Evolutionary conservation across 2,329 filamentous ascomycete species (phyloP), one percentile per base, ranked within the genome.

Genomic region (Xylariaceae sp.): DNA sequence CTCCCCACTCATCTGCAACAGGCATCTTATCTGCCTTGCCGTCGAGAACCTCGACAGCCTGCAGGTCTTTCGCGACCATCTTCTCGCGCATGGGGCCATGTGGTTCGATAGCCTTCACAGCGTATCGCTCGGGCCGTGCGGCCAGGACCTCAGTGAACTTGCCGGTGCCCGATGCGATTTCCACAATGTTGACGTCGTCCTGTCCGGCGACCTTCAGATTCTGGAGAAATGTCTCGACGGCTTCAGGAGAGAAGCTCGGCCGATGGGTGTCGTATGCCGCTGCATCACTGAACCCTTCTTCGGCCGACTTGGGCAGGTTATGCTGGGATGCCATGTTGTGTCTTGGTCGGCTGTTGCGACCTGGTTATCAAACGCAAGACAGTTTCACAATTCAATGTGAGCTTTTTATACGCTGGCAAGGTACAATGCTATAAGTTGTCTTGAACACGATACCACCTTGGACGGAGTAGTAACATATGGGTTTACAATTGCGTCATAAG

Each of bases 261-360:
- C 87, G 79, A 63, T 89, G 74, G 36, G 75, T 66, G 62, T 90
- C 85, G 66, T 90, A 90, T 18, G 74, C 72, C 2, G 73, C 63
- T 15, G 84, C 85, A 55, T 87, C 75, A 54, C 77, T 71, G 66
- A 89, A 90, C 48, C 85, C 85, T 45, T 85, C 74, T 81, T 85
- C 55, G n/a, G 64, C 65, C 5, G 47, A 58, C 6, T 40, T 33
- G 9, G 64, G 60, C 27, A 66, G 56, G 27, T 45, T 47, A 44
- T 51, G 49, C 11, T 58, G 55, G 11, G 55, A 45, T 59, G 62
- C 62, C 19, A 17, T 54, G 42, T 33, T 50, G 51, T 3, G 22
- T 43, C 31, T 6, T 19, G 27, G 15, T 18, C 17, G 5, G 11
- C 31, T 31, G 6, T 33, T 19, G 27, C 42, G 43, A 18, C 30